These are phyloP conservation scores for Dissophora globulifera DNA, from an alignment of 192 early-diverging fungal species.

Conservation along the genomic window DNA sequence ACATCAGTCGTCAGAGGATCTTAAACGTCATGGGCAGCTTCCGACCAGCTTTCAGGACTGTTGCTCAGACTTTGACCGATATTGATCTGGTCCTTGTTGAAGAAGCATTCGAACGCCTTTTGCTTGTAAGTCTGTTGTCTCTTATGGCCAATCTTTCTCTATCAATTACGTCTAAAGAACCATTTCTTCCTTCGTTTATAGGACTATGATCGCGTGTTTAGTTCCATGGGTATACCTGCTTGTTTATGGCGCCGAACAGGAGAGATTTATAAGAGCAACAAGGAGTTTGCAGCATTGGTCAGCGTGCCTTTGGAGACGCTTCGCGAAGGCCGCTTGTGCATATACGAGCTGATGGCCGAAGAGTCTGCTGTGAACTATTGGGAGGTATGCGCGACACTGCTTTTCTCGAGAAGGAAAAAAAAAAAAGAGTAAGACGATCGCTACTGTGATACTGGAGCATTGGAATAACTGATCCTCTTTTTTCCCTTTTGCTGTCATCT, in stretches of 20 bases:
- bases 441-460: neutral
- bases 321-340: conserved; percentile 70
- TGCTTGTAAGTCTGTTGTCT: conserved; percentile 66
- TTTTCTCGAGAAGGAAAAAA: neutral
- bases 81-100: conserved; percentile 95
- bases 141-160: too few relatives aligned
- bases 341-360: conserved; percentile 85
- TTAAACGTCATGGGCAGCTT: conserved; percentile 89
- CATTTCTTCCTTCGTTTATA: conserved; percentile 9
- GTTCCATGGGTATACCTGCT: conserved; percentile 92
- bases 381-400: conserved; percentile 69
- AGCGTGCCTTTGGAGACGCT: conserved; percentile 85
- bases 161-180: neutral
- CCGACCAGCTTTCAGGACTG: conserved; percentile 85
- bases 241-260: conserved; percentile 97
- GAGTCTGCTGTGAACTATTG: conserved; percentile 97
- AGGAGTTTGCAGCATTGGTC: conserved; percentile 92
- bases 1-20: conserved; percentile 78
- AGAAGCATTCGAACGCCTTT: conserved; percentile 93
- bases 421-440: neutral
- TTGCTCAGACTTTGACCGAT: conserved; percentile 92
- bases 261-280: conserved; percentile 96
- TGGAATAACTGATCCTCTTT: neutral
- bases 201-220: conserved; percentile 97
- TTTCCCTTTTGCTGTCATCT: neutral